Evolutionary conservation across 129 eudicot genomes (phyloP).

Genomic region (Oenanthe sinensis): DNA sequence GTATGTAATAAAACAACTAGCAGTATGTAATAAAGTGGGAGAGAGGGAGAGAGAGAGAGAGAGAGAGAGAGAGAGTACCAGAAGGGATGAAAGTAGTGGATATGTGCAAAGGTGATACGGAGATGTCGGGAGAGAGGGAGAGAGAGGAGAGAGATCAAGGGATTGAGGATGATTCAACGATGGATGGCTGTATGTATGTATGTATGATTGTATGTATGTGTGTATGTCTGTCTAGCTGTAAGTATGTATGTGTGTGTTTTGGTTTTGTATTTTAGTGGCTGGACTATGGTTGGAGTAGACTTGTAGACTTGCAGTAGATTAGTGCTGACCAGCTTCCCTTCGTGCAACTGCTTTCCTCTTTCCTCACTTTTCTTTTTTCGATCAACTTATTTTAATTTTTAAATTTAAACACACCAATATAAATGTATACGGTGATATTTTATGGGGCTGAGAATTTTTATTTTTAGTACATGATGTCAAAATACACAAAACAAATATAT

Average conservation of each 20-base stretch:
- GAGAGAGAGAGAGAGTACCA: conserved; percentile 2
- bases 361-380: not conserved
- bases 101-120: not conserved
- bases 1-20: too few species aligned
- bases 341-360: not conserved
- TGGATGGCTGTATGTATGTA: not conserved
- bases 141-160: not conserved
- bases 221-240: not conserved
- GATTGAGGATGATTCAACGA: not conserved
- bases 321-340: not conserved
- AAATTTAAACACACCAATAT: too few species aligned
- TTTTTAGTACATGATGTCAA: too few species aligned
- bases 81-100: not conserved
- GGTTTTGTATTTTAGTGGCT: not conserved
- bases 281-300: not conserved
- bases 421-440: too few species aligned
- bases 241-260: not conserved
- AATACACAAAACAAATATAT: too few species aligned
- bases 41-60: not conserved
- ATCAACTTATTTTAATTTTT: too few species aligned
- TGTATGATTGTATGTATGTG: not conserved
- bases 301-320: not conserved
- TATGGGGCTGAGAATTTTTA: too few species aligned
- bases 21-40: not conserved
- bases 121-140: not conserved